Conservation (phyloP, 441 rosid genomes). For the Metrosideros polymorpha region DNA sequence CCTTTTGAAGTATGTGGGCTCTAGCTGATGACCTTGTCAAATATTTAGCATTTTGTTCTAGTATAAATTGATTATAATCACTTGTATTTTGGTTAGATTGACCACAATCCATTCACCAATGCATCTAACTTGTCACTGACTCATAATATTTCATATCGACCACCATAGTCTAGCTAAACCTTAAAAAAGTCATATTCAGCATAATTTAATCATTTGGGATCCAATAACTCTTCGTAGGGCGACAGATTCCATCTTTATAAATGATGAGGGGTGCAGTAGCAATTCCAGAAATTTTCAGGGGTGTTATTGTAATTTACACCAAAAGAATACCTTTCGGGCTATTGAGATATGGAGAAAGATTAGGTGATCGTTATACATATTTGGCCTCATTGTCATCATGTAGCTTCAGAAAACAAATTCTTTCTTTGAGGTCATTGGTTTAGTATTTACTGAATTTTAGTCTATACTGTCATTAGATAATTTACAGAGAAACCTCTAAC, state of each 20-base stretch:
- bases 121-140: neutral
- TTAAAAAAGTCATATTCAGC: neutral
- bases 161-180: neutral
- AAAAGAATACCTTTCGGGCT: neutral
- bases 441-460: neutral
- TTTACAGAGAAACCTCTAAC: neutral
- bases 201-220: neutral
- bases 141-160: neutral
- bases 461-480: neutral
- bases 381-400: neutral
- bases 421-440: neutral
- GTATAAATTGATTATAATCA: neutral
- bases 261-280: neutral
- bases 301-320: neutral
- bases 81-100: neutral
- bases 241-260: neutral
- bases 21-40: neutral
- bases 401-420: neutral
- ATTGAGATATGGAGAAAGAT: neutral
- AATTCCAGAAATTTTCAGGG: neutral
- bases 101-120: neutral
- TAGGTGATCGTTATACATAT: neutral
- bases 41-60: neutral
- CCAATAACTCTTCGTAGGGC: neutral
- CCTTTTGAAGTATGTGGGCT: neutral